Base-by-base conservation (phyloP, 805 yeast species). In the Huiozyma sinensis region DNA sequence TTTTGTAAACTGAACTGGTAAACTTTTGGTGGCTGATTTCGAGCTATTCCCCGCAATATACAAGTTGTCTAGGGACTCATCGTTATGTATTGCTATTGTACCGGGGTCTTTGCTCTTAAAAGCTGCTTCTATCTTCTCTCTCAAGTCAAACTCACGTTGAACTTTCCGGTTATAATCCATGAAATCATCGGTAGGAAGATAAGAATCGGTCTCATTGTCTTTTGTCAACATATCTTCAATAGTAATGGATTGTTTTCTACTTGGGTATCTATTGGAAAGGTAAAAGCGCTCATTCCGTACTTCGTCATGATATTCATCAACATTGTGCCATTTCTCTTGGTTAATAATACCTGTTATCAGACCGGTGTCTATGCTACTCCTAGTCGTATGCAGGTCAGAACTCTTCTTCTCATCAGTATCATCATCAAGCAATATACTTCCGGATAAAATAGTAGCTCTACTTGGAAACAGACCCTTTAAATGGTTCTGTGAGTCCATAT, bases 121-220 rank as follows among this genome's bases (percentile, higher is more conserved):
- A 2, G 57, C 10, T 9, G 39, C 36, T 30, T 57, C 58, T 39
- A 58, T 10, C 45, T 58, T 61, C 2, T 48, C 50, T 44, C 65
- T 60, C 11, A 66, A 40, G 30, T 51, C 49, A 8, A 57, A 58
- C 39, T 67, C 71, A 40, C 54, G 47, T 35, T 57, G 56, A 1
- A 67, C 60, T 50, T 58, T 58, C n/a, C 47, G 39, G 40, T 67
- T 65, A 46, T 66, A 68, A 5, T 45, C 44, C 7, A 54, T 57
- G 43, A 67, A 68, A 47, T 67, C 72, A 36, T 38, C 46, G 17
- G 36, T 36, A 4, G 41, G 51, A 5, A 40, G 27, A 6, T 44
- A 49, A 7, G 9, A 32, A 6, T 28, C 29, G 10, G 42, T 33
- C 17, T 33, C 32, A 42, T 17, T 40, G 24, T n/a, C 45, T n/a